These are phyloP conservation scores for Penicillium maclennaniae DNA, from an alignment of 495 filamentous ascomycete species.

Conservation along the genomic window DNA sequence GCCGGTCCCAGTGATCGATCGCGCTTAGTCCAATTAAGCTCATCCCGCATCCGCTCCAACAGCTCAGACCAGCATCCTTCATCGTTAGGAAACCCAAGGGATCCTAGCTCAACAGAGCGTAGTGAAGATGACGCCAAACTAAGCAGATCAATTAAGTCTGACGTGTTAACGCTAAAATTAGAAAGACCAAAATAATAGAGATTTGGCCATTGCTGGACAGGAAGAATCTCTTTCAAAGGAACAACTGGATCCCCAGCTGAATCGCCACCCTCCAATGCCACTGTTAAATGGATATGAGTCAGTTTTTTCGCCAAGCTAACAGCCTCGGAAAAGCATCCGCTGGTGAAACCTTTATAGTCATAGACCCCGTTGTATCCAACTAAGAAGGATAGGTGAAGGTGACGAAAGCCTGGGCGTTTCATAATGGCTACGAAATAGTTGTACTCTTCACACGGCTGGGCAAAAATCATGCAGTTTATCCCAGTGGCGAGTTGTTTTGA, in stretches of 20 bases:
- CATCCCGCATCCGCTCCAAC: slow-evolving; percentile 11
- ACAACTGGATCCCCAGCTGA: slow-evolving; percentile 7
- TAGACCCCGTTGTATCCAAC: slow-evolving; percentile 4
- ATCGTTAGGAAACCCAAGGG: slow-evolving; percentile 6
- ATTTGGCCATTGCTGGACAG: slow-evolving; percentile 15
- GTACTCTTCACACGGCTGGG: slow-evolving; percentile 17
- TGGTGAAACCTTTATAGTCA: slow-evolving; percentile 9
- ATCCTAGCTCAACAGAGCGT: slow-evolving; percentile 7
- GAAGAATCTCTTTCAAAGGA: slow-evolving; percentile 9
- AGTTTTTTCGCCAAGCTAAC: slow-evolving; percentile 11
- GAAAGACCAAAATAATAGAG: slow-evolving; percentile 5
- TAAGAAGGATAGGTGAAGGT: slow-evolving; percentile 13
- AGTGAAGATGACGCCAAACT: slow-evolving; percentile 4
- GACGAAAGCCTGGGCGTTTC: slow-evolving; percentile 15
- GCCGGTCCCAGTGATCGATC: slow-evolving; percentile 8
- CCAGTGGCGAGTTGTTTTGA: slow-evolving; percentile 16
- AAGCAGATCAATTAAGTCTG: slow-evolving; percentile 7
- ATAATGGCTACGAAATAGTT: slow-evolving; percentile 13
- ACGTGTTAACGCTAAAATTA: slow-evolving; percentile 4
- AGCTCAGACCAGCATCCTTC: slow-evolving; percentile 4
- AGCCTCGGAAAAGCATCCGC: slow-evolving; percentile 12
- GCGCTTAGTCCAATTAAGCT: slow-evolving; percentile 10
- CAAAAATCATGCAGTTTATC: slow-evolving; percentile 11
- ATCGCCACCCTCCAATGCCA: slow-evolving; percentile 1
- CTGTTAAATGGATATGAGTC: slow-evolving; percentile 11